phyloP scores from a whole-genome alignment of 352 stramenopile genomes.

The Phytopythium helicoides region DNA sequence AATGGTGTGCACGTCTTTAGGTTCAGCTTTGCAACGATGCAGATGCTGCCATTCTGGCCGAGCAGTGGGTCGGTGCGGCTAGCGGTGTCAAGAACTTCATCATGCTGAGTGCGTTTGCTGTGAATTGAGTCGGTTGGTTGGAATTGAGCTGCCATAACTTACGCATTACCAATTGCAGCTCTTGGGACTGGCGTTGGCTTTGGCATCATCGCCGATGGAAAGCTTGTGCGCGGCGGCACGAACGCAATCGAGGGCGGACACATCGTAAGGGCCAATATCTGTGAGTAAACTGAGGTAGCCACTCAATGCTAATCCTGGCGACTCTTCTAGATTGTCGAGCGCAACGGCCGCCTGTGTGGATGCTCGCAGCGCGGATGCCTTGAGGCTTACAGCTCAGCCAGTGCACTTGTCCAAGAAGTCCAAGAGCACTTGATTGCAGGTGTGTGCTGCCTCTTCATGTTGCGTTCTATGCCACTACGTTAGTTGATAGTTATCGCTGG shows the following conservation, averaged over 20 bases:
- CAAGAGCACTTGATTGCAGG: constrained; percentile 62
- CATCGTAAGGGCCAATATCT: constrained; percentile 32
- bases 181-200: constrained; percentile 76
- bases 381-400: constrained; percentile 76
- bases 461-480: too few relatives aligned
- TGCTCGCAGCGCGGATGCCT: constrained; percentile 77
- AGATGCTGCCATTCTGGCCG: constrained; percentile 75
- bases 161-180: constrained; percentile 23
- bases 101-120: constrained; percentile 69
- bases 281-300: not conserved
- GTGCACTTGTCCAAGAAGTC: constrained; percentile 57
- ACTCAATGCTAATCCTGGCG: not conserved
- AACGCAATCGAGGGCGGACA: constrained; percentile 80
- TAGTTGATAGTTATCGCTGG: too few relatives aligned
- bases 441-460: constrained; percentile 14
- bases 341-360: constrained; percentile 68
- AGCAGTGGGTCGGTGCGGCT: constrained; percentile 77
- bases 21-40: constrained; percentile 73
- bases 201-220: constrained; percentile 58
- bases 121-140: too few relatives aligned
- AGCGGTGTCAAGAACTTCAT: constrained; percentile 62
- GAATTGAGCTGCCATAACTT: not conserved
- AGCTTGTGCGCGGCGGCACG: constrained; percentile 63
- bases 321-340: constrained; percentile 65
- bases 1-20: constrained; percentile 7